These are phyloP conservation scores for Penicillium janthinellum DNA, from an alignment of 2,329 filamentous ascomycete species.

Conservation along the genomic window DNA sequence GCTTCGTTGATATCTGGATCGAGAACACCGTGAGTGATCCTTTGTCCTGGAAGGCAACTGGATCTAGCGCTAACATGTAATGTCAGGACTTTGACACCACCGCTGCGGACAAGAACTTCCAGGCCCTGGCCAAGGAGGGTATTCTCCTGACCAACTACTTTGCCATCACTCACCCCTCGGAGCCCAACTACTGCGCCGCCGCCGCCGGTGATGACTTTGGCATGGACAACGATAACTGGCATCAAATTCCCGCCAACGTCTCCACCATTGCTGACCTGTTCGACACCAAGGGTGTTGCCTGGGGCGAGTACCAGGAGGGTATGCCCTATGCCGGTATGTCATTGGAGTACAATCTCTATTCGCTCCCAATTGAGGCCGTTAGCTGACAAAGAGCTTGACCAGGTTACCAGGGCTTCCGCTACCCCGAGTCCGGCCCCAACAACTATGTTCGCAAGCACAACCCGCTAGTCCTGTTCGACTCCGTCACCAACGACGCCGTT, in stretches of 20 bases:
- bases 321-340: slow-evolving; percentile 64
- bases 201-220: slow-evolving; percentile 73
- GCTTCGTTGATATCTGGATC: slow-evolving; percentile 72
- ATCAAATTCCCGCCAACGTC: slow-evolving; percentile 60
- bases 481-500: slow-evolving; percentile 59
- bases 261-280: slow-evolving; percentile 70
- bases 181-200: slow-evolving; percentile 74
- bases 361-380: not conserved
- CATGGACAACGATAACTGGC: slow-evolving; percentile 68
- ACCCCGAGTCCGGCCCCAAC: slow-evolving; percentile 66
- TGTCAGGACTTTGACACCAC: slow-evolving; percentile 63
- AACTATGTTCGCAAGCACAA: slow-evolving; percentile 87
- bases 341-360: not conserved
- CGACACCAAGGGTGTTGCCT: slow-evolving; percentile 65
- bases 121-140: slow-evolving; percentile 48
- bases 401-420: slow-evolving; percentile 53
- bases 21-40: slow-evolving; percentile 67
- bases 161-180: slow-evolving; percentile 69
- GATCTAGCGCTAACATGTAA: slow-evolving; percentile 32
- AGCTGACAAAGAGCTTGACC: not conserved
- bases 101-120: slow-evolving; percentile 54
- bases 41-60: slow-evolving; percentile 33
- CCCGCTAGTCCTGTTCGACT: slow-evolving; percentile 65
- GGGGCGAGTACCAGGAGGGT: slow-evolving; percentile 76
- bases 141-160: slow-evolving; percentile 63